Evolutionary conservation across 257 asterid genomes (phyloP).

Genomic region (Solanum ahanhuiri): DNA sequence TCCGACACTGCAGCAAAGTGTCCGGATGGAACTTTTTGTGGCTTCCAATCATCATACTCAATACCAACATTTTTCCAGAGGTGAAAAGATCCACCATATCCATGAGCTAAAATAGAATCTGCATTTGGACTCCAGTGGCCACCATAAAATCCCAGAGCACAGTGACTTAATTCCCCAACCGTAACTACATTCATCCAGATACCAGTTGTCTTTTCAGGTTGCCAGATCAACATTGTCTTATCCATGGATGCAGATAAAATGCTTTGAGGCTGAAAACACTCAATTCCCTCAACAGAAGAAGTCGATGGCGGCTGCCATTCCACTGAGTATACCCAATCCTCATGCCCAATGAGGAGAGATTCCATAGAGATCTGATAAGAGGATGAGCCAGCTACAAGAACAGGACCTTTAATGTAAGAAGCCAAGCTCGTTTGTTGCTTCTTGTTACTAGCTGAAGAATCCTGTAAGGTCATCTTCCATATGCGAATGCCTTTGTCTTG

Average conservation of each 20-base stretch:
- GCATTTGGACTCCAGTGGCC: conserved; percentile 90
- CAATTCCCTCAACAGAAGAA: conserved; percentile 33
- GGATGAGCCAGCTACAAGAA: conserved; percentile 47
- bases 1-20: conserved; percentile 90
- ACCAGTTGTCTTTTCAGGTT: conserved; percentile 91
- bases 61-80: conserved; percentile 75
- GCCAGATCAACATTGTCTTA: conserved; percentile 99
- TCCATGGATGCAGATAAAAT: conserved; percentile 95
- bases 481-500: conserved; percentile 98
- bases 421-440: conserved; percentile 55
- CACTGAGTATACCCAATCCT: conserved; percentile 97
- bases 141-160: conserved; percentile 93
- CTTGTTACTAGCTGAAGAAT: conserved; percentile 17
- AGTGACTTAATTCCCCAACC: conserved; percentile 92
- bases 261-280: conserved; percentile 73
- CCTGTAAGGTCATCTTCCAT: conserved; percentile 64
- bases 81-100: conserved; percentile 96
- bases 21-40: conserved; percentile 95
- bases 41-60: conserved; percentile 79
- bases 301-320: conserved; percentile 83
- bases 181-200: conserved; percentile 96
- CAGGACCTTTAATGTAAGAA: conserved; percentile 87
- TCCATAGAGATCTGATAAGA: conserved; percentile 80
- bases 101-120: conserved; percentile 76
- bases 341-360: conserved; percentile 92